phyloP scores from a whole-genome alignment of 2,329 filamentous ascomycete species.

The Cryphonectria nitschkei region DNA sequence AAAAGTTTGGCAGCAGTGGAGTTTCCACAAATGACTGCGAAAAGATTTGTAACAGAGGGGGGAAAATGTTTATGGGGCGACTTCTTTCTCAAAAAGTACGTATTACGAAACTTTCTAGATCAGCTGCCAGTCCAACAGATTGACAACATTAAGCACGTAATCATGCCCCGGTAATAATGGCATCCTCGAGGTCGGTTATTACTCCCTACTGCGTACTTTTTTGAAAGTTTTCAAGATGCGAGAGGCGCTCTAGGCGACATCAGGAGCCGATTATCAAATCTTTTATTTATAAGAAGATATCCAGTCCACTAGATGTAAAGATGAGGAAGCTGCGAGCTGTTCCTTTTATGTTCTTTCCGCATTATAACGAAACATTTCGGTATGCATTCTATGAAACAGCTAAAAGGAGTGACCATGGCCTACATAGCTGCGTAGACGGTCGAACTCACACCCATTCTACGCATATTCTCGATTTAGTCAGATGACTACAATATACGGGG shows the following conservation, averaged over 20 bases:
- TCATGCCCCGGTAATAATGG: background rate
- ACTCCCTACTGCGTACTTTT: background rate
- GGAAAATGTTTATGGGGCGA: background rate
- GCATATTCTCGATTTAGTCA: background rate
- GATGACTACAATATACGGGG: background rate
- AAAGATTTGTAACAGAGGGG: background rate
- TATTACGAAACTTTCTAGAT: background rate
- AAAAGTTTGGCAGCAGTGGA: background rate
- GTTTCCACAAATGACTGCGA: background rate
- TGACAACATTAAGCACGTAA: background rate
- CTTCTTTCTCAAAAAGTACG: background rate
- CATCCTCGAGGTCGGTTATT: background rate
- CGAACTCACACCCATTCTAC: background rate
- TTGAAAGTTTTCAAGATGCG: background rate
- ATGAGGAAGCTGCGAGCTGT: background rate
- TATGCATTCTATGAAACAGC: background rate
- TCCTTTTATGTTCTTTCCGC: background rate
- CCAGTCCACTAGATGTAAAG: background rate
- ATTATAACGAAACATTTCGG: background rate
- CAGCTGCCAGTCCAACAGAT: background rate
- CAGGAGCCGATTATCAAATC: background rate
- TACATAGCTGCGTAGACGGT: too few species aligned
- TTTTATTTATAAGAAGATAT: background rate
- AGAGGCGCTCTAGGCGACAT: background rate
- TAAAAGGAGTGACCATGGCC: too few species aligned